Evolutionary conservation across 2,329 filamentous ascomycete species (phyloP).

Genomic region (Xylaria polymorpha): DNA sequence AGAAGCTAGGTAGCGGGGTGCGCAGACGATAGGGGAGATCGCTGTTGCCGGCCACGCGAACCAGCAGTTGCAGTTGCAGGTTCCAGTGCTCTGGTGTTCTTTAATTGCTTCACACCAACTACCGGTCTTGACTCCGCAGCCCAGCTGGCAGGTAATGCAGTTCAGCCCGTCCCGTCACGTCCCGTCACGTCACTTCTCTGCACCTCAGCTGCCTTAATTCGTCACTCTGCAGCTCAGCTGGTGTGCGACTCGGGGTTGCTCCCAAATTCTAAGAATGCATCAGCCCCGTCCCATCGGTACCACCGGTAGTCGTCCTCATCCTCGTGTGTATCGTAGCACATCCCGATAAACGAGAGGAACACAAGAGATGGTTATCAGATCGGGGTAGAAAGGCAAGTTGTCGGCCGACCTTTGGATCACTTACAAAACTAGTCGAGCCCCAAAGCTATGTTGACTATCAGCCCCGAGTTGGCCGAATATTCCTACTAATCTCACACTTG

Average conservation of each 20-base stretch:
- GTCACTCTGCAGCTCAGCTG: conserved; percentile 37
- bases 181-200: conserved; percentile 11
- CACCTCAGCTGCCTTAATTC: conserved; percentile 12
- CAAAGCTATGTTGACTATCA: neutral
- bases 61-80: neutral
- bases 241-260: conserved; percentile 16
- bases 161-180: conserved; percentile 32
- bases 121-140: conserved; percentile 23
- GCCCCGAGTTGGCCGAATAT: neutral
- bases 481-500: neutral
- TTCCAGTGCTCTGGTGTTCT: conserved; percentile 32
- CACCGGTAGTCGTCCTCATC: neutral
- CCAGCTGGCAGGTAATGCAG: conserved; percentile 17
- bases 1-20: conserved; percentile 12
- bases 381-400: neutral
- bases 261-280: conserved; percentile 23
- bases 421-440: conserved; percentile 8
- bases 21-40: conserved; percentile 8
- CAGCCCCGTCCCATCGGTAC: conserved; percentile 26
- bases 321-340: neutral
- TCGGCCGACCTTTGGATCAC: conserved; percentile 10
- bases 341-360: neutral
- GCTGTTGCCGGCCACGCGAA: conserved; percentile 8
- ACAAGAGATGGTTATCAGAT: neutral
- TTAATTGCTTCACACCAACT: conserved; percentile 13